phyloP scores from a whole-genome alignment of 306 rosid species.

The Vachellia collinsii region DNA sequence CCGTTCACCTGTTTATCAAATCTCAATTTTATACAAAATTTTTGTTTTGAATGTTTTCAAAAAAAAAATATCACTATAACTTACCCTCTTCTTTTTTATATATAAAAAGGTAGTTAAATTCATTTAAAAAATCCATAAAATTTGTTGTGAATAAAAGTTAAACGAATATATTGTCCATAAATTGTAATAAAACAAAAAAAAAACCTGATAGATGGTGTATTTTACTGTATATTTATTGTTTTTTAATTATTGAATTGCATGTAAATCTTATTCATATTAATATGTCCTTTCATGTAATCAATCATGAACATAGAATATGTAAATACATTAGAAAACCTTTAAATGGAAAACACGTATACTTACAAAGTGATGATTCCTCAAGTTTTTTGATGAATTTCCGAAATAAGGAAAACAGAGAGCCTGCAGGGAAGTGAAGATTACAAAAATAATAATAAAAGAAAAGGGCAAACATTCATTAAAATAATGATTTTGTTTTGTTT shows the following conservation, averaged over 20 bases:
- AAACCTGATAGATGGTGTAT: too few species aligned
- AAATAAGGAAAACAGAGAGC: slow-evolving; percentile 84
- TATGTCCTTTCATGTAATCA: not conserved
- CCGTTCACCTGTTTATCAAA: slow-evolving; percentile 40
- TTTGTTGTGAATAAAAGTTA: not conserved
- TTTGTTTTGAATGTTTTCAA: not conserved
- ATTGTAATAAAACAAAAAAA: not conserved
- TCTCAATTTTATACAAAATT: not conserved
- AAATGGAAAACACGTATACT: slow-evolving; percentile 37
- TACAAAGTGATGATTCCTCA: slow-evolving; percentile 60
- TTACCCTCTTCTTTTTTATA: not conserved
- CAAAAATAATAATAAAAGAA: too few species aligned
- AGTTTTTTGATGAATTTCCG: slow-evolving; percentile 60
- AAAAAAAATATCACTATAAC: not conserved
- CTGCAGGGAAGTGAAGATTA: slow-evolving; percentile 45
- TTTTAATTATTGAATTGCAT: too few species aligned
- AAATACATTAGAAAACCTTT: not conserved
- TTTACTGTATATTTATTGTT: too few species aligned
- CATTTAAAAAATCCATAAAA: not conserved
- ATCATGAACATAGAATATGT: not conserved
- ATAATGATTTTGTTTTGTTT: too few species aligned
- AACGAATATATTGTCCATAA: not conserved
- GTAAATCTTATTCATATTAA: not conserved
- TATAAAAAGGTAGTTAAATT: not conserved
- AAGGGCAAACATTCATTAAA: too few species aligned